phyloP scores from a whole-genome alignment of 345 rosid genomes.

The Eucalyptus polybractea region DNA sequence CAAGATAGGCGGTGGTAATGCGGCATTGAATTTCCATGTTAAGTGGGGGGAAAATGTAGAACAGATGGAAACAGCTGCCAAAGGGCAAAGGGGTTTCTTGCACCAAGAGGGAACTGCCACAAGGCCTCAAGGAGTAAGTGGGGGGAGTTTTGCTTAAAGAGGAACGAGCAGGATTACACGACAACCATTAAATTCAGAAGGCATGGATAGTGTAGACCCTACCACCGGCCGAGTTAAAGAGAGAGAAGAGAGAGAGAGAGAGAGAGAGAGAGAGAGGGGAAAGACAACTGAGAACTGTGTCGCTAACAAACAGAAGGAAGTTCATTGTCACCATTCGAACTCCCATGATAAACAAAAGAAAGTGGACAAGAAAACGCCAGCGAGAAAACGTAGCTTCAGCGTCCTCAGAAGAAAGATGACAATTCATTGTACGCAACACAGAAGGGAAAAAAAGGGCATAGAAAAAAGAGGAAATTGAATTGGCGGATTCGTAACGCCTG shows the following conservation, averaged over 20 bases:
- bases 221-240: background rate
- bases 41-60: background rate
- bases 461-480: background rate
- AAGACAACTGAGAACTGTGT: background rate
- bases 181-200: constrained; percentile 20
- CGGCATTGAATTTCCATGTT: background rate
- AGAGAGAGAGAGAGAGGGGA: background rate
- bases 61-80: background rate
- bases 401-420: background rate
- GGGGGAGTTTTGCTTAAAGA: constrained; percentile 28
- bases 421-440: background rate
- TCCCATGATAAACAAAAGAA: background rate
- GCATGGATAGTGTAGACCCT: constrained; percentile 31
- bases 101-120: constrained; percentile 7
- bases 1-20: background rate
- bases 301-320: background rate
- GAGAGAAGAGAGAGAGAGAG: background rate
- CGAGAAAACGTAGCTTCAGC: background rate
- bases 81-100: background rate
- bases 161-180: constrained; percentile 14
- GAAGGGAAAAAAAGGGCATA: constrained; percentile 3
- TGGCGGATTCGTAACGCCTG: background rate
- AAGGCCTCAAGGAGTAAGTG: constrained; percentile 26
- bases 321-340: constrained; percentile 5
- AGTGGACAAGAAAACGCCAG: background rate